Percentiles rank a stretch among this genome's conserved stretches.
Evolutionary conservation across 1,284 basidiomycete species (phyloP).

Genomic region (Golubevia pallescens): DNA sequence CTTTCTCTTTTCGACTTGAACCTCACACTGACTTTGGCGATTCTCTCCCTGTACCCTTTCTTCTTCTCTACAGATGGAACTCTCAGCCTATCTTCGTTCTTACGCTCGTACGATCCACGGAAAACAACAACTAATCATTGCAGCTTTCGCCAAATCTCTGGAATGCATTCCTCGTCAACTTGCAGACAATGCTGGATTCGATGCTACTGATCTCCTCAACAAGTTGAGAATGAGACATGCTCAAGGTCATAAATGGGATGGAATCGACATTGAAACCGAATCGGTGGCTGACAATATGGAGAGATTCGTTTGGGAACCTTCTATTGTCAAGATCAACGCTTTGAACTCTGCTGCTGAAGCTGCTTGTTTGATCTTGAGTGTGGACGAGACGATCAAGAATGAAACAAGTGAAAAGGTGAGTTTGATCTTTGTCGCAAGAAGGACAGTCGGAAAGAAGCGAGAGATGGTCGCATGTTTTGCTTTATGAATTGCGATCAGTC

Average conservation of each 20-base stretch:
- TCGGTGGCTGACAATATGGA: slow-evolving; percentile 90
- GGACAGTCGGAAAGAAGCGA: too few species aligned
- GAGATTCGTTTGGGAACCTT: slow-evolving; percentile 96
- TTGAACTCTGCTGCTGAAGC: slow-evolving; percentile 94
- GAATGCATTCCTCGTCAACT: slow-evolving; percentile 98
- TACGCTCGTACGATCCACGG: slow-evolving; percentile 91
- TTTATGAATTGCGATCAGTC: too few species aligned
- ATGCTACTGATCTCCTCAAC: slow-evolving; percentile 96
- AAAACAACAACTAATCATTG: slow-evolving; percentile 92
- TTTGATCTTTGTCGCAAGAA: too few species aligned
- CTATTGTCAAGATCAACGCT: slow-evolving; percentile 92
- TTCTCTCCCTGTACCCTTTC: too few species aligned
- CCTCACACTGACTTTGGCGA: too few species aligned
- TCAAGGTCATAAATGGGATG: slow-evolving; percentile 82
- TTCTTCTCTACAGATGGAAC: slow-evolving; percentile 77
- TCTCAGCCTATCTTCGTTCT: slow-evolving; percentile 89
- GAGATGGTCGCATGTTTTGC: too few species aligned
- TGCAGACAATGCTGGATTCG: slow-evolving; percentile 96
- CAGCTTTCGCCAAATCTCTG: slow-evolving; percentile 94
- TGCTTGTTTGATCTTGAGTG: slow-evolving; percentile 91
- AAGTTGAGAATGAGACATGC: slow-evolving; percentile 97
- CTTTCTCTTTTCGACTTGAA: too few species aligned
- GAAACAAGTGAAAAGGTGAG: slow-evolving; percentile 31
- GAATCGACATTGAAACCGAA: slow-evolving; percentile 93
- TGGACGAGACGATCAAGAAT: slow-evolving; percentile 60